Base-by-base conservation (phyloP, 768 basidiomycete species). In the Suillus luteus region DNA sequence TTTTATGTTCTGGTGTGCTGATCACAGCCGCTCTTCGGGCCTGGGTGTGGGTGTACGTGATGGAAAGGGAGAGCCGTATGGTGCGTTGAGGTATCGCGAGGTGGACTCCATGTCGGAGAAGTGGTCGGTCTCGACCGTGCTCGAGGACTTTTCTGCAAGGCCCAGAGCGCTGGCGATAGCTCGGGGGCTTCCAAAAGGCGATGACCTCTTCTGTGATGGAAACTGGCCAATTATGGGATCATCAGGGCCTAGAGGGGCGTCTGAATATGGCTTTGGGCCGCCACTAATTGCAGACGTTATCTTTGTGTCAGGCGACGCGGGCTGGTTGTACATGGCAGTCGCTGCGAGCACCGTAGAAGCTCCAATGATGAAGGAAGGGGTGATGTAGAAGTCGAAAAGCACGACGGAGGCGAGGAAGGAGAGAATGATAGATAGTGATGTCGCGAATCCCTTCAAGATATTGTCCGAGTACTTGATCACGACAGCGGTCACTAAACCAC, bases 381-480 rank as follows among this genome's bases (percentile, higher is more conserved):
- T 96, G 72, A 99, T 92, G 41, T 81, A 79, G 76, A 96, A 97
- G 72, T 93, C 85, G 80, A 99, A 99, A 52, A 99, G 84, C 37
- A 85, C 86, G 66, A 99, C 93, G 52, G 91, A 93, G 1, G 95
- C 94, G 64, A 96, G 85, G 86, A 96, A 99, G 59, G 95, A 96
- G 46, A 99, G 79, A 62, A 99, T 88, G 78, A 99, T 99, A 66
- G 91, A 92, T 49, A 99, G 83, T 66, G 88, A 91, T 2, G 96
- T 99, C 5, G 96, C 96, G 71, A 99, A 99, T n/a, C 96, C 96
- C 74, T 97, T 96, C 71, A 93, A 81, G 69, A 93, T 93, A 74
- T 97, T 98, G 77, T 95, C 94, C 62, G 92, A 92, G 73, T 98
- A 96, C 75, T 96, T 94, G 83, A 99, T 99, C 64, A 99, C 97